Conservation (phyloP, 1,284 basidiomycete genomes). For the Trichosporon sp. region DNA sequence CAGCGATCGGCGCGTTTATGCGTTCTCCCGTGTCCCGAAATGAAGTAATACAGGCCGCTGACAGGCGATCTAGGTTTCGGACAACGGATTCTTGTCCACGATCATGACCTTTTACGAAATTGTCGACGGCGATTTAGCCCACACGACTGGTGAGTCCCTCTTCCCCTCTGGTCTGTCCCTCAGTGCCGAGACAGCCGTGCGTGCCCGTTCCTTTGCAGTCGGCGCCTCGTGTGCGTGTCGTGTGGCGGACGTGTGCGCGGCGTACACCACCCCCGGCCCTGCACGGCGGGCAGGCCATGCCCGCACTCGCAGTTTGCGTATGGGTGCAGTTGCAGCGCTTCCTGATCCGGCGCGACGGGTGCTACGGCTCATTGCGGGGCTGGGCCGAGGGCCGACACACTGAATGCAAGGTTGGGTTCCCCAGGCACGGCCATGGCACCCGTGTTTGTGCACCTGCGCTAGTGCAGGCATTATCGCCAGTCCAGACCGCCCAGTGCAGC, state of each 20-base stretch:
- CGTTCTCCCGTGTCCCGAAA: not conserved
- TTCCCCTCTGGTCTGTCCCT: not conserved
- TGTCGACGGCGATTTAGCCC: conserved; percentile 52
- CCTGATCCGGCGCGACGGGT: not conserved
- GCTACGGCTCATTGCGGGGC: not conserved
- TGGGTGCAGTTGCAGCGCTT: too few relatives aligned
- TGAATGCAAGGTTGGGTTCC: not conserved
- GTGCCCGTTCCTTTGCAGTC: not conserved
- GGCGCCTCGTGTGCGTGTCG: not conserved
- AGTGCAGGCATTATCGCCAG: not conserved
- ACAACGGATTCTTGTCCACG: conserved; percentile 53
- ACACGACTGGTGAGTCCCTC: conserved; percentile 39
- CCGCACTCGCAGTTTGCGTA: not conserved
- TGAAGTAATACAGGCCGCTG: too few relatives aligned
- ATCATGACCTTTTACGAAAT: conserved; percentile 58
- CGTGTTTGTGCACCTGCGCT: not conserved
- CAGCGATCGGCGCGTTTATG: not conserved
- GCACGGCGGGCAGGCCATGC: not conserved
- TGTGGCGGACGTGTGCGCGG: not conserved
- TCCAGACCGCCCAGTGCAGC: not conserved
- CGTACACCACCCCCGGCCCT: not conserved
- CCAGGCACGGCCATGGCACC: not conserved
- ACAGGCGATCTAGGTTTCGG: conserved; percentile 43
- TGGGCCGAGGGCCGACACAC: too few relatives aligned
- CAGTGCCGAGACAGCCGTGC: not conserved